Evolutionary conservation across 257 asterid genomes (phyloP).

Genomic region (Nicotiana sylvestris): DNA sequence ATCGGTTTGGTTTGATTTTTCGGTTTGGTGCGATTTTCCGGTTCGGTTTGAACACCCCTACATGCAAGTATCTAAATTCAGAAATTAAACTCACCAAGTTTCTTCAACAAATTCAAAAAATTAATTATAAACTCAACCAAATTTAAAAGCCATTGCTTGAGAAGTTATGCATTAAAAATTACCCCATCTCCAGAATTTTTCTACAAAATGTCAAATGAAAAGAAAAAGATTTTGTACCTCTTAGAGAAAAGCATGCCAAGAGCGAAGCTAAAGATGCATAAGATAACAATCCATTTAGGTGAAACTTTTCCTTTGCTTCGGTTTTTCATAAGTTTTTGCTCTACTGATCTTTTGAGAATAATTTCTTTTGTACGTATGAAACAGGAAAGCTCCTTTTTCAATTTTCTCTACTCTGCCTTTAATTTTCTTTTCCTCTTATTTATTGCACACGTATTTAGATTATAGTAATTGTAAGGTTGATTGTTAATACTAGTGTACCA

Average conservation of each 20-base stretch:
- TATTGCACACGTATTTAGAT: background rate
- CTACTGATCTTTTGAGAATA: background rate
- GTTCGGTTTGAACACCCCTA: too few relatives aligned
- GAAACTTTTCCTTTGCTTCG: conserved; percentile 37
- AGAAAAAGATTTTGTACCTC: conserved; percentile 26
- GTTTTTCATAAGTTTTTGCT: background rate
- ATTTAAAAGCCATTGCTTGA: background rate
- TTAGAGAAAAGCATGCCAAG: conserved; percentile 53
- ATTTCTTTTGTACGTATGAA: too few relatives aligned
- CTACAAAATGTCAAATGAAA: background rate
- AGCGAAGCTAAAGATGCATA: conserved; percentile 52
- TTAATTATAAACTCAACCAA: background rate
- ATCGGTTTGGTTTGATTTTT: too few relatives aligned
- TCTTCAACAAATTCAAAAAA: background rate
- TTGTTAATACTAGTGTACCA: background rate
- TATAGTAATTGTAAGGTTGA: background rate
- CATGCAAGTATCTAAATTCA: background rate
- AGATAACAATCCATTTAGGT: conserved; percentile 41
- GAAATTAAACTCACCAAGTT: background rate
- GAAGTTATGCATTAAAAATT: background rate
- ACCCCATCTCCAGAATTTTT: background rate
- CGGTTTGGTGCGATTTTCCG: too few relatives aligned
- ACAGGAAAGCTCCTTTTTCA: background rate
- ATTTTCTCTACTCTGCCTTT: background rate
- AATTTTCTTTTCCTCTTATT: too few relatives aligned